These are phyloP conservation scores for Schoenoplectus triqueter DNA, from an alignment of 202 grass and related monocot genomes.

Conservation along the genomic window DNA sequence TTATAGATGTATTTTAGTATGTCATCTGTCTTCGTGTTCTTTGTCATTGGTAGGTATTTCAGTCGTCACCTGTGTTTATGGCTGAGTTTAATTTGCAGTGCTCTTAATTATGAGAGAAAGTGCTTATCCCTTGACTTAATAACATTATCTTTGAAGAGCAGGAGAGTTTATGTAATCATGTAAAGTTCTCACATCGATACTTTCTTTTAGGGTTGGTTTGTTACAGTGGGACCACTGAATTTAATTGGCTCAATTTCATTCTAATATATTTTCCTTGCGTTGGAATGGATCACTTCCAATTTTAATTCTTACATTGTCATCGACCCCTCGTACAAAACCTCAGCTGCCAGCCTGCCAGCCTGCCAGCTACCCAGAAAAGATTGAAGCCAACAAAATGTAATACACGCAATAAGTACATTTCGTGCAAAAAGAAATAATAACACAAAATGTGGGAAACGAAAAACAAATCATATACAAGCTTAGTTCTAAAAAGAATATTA, in stretches of 20 bases:
- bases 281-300: background rate
- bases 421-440: too few relatives aligned
- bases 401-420: too few relatives aligned
- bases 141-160: background rate
- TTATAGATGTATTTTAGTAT: constrained; percentile 31
- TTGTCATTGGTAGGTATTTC: constrained; percentile 17
- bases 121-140: background rate
- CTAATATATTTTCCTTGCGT: background rate
- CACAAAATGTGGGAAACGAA: too few relatives aligned
- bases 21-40: background rate
- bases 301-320: background rate
- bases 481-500: too few relatives aligned
- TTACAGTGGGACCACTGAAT: background rate
- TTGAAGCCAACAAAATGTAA: too few relatives aligned
- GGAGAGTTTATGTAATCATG: background rate
- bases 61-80: background rate
- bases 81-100: background rate
- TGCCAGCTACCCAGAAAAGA: too few relatives aligned
- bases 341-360: too few relatives aligned
- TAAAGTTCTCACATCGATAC: background rate
- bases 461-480: too few relatives aligned
- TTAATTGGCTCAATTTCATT: background rate
- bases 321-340: background rate
- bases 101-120: background rate
- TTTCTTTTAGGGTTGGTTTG: background rate